These are phyloP conservation scores for Xylaria digitata DNA, from an alignment of 2,329 filamentous ascomycete genomes.

Conservation along the genomic window DNA sequence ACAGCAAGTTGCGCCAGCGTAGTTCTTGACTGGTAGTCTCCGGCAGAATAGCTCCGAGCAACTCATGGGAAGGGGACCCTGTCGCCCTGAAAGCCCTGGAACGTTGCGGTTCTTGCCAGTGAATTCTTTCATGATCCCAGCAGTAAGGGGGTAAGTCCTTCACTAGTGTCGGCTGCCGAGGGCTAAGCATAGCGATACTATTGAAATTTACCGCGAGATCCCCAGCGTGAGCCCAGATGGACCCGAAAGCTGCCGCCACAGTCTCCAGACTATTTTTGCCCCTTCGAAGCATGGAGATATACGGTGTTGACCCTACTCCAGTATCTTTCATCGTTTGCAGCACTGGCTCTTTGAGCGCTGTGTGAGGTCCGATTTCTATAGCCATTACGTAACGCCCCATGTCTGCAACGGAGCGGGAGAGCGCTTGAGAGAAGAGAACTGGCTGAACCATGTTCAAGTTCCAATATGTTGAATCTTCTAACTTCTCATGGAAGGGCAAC, in stretches of 20 bases:
- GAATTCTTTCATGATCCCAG: slow-evolving; percentile 36
- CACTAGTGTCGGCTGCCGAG: slow-evolving; percentile 21
- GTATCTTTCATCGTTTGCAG: too few species aligned
- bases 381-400: slow-evolving; percentile 13
- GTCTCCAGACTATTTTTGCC: too few species aligned
- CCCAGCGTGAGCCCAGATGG: too few species aligned
- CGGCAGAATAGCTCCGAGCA: slow-evolving; percentile 24
- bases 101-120: slow-evolving; percentile 36
- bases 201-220: too few species aligned
- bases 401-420: too few species aligned
- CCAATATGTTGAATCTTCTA: too few species aligned
- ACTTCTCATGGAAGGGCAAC: too few species aligned
- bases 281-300: too few species aligned
- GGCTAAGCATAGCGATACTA: too few species aligned
- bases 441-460: slow-evolving; percentile 30
- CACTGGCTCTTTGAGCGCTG: slow-evolving; percentile 37
- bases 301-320: too few species aligned
- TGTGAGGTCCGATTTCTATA: slow-evolving; percentile 35
- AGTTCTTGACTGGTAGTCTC: slow-evolving; percentile 25
- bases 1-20: slow-evolving; percentile 40
- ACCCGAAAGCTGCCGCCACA: too few species aligned
- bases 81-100: slow-evolving; percentile 13
- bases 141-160: slow-evolving; percentile 35
- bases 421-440: slow-evolving; percentile 35
- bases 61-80: slow-evolving; percentile 14